phyloP scores from a whole-genome alignment of 2,329 filamentous ascomycete species.

The Blastomyces silverae region DNA sequence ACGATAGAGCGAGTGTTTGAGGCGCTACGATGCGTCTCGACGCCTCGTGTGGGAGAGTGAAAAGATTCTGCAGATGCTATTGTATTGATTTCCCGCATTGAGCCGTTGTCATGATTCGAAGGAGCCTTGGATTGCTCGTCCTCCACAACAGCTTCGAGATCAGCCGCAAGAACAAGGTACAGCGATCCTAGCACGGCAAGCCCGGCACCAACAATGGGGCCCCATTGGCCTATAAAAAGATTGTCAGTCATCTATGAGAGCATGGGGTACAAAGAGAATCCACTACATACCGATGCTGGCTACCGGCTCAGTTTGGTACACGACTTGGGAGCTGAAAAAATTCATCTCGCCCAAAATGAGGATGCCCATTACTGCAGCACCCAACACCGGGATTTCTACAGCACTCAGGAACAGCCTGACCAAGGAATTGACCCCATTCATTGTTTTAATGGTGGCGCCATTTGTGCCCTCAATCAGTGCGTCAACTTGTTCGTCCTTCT shows the following conservation, averaged over 20 bases:
- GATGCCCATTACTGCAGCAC: constrained; percentile 52
- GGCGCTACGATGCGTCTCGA: not conserved
- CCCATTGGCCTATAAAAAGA: constrained; percentile 30
- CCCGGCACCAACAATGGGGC: constrained; percentile 46
- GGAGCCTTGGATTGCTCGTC: constrained; percentile 17
- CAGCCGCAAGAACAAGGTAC: constrained; percentile 46
- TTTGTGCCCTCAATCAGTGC: constrained; percentile 50
- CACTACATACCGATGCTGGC: constrained; percentile 49
- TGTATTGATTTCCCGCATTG: constrained; percentile 17
- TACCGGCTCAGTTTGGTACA: constrained; percentile 57
- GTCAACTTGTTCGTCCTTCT: constrained; percentile 29
- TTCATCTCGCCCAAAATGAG: constrained; percentile 58
- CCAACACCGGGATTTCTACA: constrained; percentile 55
- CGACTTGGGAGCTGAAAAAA: constrained; percentile 53
- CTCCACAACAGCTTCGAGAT: constrained; percentile 27
- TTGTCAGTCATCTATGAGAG: constrained; percentile 15
- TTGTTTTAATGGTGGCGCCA: constrained; percentile 46
- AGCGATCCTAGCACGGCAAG: constrained; percentile 55
- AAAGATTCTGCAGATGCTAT: not conserved
- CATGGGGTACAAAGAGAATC: constrained; percentile 5
- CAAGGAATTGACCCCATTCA: constrained; percentile 41
- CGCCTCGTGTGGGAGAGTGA: constrained; percentile 1
- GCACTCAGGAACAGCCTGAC: constrained; percentile 34
- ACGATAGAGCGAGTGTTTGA: constrained; percentile 4
- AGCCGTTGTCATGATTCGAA: constrained; percentile 26